phyloP scores from a whole-genome alignment of 106 monocot genomes.

The Dactylorhiza incarnata region DNA sequence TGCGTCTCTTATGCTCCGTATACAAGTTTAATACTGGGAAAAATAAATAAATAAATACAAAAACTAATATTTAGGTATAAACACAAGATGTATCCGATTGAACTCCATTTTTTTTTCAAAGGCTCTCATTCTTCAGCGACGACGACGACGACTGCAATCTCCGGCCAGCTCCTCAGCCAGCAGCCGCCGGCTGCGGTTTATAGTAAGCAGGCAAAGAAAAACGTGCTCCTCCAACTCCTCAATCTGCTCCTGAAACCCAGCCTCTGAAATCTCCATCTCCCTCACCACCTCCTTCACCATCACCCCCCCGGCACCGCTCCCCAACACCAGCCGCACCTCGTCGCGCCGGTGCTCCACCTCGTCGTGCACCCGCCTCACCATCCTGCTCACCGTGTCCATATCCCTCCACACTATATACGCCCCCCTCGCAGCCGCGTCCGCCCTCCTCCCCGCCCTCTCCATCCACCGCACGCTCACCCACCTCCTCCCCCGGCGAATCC shows the following conservation, averaged over 20 bases:
- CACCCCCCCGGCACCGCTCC: conserved; percentile 16
- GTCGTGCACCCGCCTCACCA: conserved; percentile 66
- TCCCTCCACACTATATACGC: conserved; percentile 74
- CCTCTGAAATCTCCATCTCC: conserved; percentile 30
- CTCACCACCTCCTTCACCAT: conserved; percentile 39
- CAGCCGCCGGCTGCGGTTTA: conserved; percentile 46
- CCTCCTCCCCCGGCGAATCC: background rate
- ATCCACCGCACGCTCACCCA: conserved; percentile 3
- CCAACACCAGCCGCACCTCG: conserved; percentile 44
- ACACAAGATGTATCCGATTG: no score
- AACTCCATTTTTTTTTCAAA: no score
- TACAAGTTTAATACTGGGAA: no score
- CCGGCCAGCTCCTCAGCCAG: conserved; percentile 29
- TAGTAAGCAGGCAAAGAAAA: conserved; percentile 72
- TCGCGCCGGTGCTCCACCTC: conserved; percentile 79
- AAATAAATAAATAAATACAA: no score
- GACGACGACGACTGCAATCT: no score
- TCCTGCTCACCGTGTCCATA: conserved; percentile 74
- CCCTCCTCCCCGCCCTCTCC: conserved; percentile 16
- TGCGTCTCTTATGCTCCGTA: no score
- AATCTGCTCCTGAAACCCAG: conserved; percentile 38
- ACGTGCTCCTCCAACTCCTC: conserved; percentile 87
- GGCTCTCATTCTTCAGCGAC: no score
- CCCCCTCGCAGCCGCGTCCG: conserved; percentile 75
- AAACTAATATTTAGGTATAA: no score